These are phyloP conservation scores for Fremontodendron californicum DNA, from an alignment of 345 rosid genomes.

Conservation along the genomic window DNA sequence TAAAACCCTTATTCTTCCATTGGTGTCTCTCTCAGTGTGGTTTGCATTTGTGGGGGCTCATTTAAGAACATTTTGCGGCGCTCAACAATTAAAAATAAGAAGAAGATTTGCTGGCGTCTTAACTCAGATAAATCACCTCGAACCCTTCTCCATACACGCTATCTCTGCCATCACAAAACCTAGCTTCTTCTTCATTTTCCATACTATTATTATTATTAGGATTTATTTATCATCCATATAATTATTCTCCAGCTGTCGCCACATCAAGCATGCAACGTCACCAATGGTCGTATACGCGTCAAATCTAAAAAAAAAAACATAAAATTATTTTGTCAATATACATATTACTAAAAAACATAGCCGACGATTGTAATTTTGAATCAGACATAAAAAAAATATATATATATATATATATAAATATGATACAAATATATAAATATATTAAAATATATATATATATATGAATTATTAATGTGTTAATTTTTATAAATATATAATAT, in stretches of 20 bases:
- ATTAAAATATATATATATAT: too few relatives aligned
- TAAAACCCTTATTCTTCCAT: background rate
- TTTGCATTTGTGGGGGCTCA: background rate
- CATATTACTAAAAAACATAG: background rate
- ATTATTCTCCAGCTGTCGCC: conserved; percentile 24
- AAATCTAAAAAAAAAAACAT: background rate
- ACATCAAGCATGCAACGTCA: conserved; percentile 7
- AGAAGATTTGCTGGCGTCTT: background rate
- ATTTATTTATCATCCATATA: background rate
- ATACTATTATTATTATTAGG: conserved; percentile 7
- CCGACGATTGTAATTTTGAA: too few relatives aligned
- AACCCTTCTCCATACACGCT: conserved; percentile 21
- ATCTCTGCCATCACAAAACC: conserved; percentile 25
- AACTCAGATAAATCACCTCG: background rate
- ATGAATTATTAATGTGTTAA: too few relatives aligned
- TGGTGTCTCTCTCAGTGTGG: background rate
- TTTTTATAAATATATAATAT: too few relatives aligned
- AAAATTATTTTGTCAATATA: background rate
- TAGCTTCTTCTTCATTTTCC: conserved; percentile 19
- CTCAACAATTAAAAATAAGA: background rate
- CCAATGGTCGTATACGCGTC: conserved; percentile 1
- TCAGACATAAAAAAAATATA: too few relatives aligned
- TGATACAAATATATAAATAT: too few relatives aligned
- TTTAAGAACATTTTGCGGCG: conserved; percentile 31
- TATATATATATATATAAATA: too few relatives aligned